A percentile compares a stretch with the other conserved stretches of the same genome.
phyloP scores from a whole-genome alignment of 768 basidiomycete species.

The Mycena olivaceomarginata region DNA sequence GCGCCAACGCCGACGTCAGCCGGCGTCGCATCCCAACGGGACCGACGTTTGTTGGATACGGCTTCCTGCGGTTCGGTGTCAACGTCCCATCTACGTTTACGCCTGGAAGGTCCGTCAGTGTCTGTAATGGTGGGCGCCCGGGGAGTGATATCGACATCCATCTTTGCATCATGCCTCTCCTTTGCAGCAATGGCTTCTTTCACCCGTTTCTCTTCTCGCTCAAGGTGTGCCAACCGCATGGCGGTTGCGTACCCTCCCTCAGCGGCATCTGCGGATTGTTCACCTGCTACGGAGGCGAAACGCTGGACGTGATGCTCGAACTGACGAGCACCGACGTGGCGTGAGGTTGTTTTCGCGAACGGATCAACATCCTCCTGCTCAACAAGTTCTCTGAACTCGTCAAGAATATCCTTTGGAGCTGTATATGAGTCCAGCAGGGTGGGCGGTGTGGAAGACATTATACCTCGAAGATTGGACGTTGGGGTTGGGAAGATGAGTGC shows the following conservation, averaged over 20 bases:
- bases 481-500: neutral
- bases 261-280: neutral
- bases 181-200: constrained; percentile 90
- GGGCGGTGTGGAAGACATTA: constrained; percentile 77
- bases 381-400: constrained; percentile 94
- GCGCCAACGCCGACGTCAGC: constrained; percentile 63
- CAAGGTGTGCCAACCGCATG: constrained; percentile 92
- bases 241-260: constrained; percentile 96
- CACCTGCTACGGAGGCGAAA: constrained; percentile 72
- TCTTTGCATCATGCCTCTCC: constrained; percentile 84
- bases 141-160: constrained; percentile 94
- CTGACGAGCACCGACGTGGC: constrained; percentile 91
- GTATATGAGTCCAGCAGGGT: constrained; percentile 93
- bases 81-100: constrained; percentile 89
- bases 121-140: constrained; percentile 86
- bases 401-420: constrained; percentile 93
- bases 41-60: constrained; percentile 92
- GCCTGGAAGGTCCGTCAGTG: constrained; percentile 73
- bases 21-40: constrained; percentile 98
- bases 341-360: constrained; percentile 62
- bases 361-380: constrained; percentile 95
- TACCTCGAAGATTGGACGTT: constrained; percentile 53
- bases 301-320: constrained; percentile 93
- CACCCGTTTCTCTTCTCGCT: constrained; percentile 94
- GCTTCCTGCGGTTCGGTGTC: constrained; percentile 72